Evolutionary conservation across 148 eudicot species (phyloP), one percentile per base, ranked within the genome.

Genomic region (Cornus kousa): DNA sequence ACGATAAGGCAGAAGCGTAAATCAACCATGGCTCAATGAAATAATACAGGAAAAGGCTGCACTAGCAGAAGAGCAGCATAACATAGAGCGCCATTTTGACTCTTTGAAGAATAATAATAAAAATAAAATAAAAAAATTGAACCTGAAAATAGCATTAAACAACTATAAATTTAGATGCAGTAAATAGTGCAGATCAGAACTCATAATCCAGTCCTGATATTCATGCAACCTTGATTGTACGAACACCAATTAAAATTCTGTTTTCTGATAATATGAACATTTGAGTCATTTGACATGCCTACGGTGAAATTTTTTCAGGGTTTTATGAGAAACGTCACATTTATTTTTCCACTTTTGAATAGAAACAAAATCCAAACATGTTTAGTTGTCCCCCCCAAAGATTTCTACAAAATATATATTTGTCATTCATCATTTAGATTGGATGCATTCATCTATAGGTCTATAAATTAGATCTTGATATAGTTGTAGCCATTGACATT

Each of bases 1-100:
- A 87, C 70, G 83, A 80, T 53, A 24, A 84, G 7, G 57, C 68
- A 80, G 76, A 67, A 24, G 66, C 24, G 7, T 13, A 33, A 57
- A 19, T 39, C 48, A 46, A 33, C 20, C 16, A 16, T 67, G 22
- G 70, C 24, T 33, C 23, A 9, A 46, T 1, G 43, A 5, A 20
- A 22, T 0, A 40, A 33, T 33, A 59, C 22, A 28, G 33, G 12
- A 55, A 43, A 9, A 0, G 14, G 28, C n/a, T 65, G 17, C 4
- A 9, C 68, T 71, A 3, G 9, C 20, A 68, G 14, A 33, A 67
- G 11, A 75, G 24, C 37, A 67, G 72, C 46, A 23, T 4, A 60
- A 55, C 5, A 74, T 2, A 17, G 66, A 5, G 66, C 2, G 6
- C 24, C 19, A 35, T 7, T 43, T 43, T 6, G 48, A 43, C 48